Base-by-base conservation (phyloP, 306 rosid species). In the Ziziphus jujuba region DNA sequence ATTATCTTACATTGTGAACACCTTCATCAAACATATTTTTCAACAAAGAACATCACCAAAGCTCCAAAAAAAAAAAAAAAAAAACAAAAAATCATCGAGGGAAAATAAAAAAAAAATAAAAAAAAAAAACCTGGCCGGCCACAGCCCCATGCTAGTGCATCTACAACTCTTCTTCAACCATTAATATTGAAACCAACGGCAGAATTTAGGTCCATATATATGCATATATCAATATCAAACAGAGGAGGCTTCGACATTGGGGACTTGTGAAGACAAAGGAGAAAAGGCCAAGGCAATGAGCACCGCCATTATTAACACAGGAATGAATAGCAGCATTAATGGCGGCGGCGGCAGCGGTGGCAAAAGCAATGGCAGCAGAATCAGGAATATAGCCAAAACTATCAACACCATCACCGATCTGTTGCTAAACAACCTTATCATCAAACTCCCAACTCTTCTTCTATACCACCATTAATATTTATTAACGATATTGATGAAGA, bases 321-420 rank as follows among this genome's bases (percentile, higher is more conserved):
- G 70, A 19, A 65, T 48, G 11, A 49, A 20, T 7, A 65, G 48
- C 13, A 65, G 59, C 21, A 33, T 35, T 5, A 51, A 24, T 11
- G 70, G 70, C 20, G 70, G 70, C 44, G 70, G 70, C 10, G 70
- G 70, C 59, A 65, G 49, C 44, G 70, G 70, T 9, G 70, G 70
- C 45, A 65, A 5, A 19, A 65, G 48, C 8, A 65, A 20, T 25
- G 70, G 70, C 58, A 65, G 70, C n/a, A 65, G 1, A 9, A 65
- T 58, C 2, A 65, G 58, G 45, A 65, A 51, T 9, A 65, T 56
- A 11, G 70, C 17, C 25, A 65, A 8, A 48, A 51, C 47, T 19
- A 28, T 20, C 20, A 65, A 20, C 19, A 65, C 59, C 59, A 50
- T 33, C 47, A 20, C 59, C 9, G 59, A 24, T 44, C 31, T 34